Evolutionary conservation across 2,329 filamentous ascomycete genomes (phyloP), one percentile per base, ranked within the genome.

Genomic region (Fulvia fulva): DNA sequence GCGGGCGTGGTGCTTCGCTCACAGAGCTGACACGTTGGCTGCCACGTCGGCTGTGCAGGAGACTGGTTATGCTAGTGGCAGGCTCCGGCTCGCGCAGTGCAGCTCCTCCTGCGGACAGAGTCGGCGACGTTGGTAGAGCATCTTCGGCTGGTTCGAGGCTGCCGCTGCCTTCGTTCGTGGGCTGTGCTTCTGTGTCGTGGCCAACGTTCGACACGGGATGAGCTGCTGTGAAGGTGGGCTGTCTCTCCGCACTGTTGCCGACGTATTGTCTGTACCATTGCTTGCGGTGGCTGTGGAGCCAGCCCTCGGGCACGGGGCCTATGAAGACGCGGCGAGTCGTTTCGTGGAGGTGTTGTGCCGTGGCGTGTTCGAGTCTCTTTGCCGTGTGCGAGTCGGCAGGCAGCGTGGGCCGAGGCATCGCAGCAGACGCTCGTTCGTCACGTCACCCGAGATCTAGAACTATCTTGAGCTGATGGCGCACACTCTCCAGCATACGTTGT

Each of bases 311-410:
- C 34, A 87, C 83, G 34, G 85, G 85, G 0, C 85, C 85, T 58
- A 87, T 84, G 72, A 87, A 87, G 72, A 81, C 82, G 55, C 85
- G 81, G 55, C 81, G 78, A 53, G 79, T 83, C 6, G 85, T 87
- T 64, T 84, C 74, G 71, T 87, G 80, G 43, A 87, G 73, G 67
- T 87, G 85, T 59, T 83, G 78, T 23, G 83, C 78, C 45, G 81
- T 83, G 51, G 83, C 81, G 77, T 87, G 82, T 74, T 83, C 68
- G 23, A 72, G 67, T 26, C 70, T 67, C 32, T 68, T 69, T 43
- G 80, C 82, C 80, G 68, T 63, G 53, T 68, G 65, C 6, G 67
- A 68, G 59, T 70, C 65, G 41, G 67, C 55, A n/a, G 66, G 63
- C 16, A 72, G 68, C 41, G 43, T 53, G 23, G 50, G 53, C 22